Evolutionary conservation across 2,329 filamentous ascomycete species (phyloP).

Genomic region (Drechslera avenae): DNA sequence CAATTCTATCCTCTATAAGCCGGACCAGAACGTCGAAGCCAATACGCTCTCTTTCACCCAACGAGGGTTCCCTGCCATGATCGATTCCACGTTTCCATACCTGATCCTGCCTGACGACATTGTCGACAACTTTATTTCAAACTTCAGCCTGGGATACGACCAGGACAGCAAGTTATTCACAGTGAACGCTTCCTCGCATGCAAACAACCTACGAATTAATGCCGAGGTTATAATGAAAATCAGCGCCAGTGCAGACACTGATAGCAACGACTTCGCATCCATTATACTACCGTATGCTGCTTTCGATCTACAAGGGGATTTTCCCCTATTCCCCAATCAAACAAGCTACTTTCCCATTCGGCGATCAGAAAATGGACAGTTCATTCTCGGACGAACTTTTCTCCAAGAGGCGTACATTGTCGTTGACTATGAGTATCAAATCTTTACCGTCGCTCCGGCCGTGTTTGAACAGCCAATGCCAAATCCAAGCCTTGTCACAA

Average conservation of each 20-base stretch:
- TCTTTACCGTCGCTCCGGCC: constrained; percentile 42
- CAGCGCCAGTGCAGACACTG: constrained; percentile 6
- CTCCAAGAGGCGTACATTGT: constrained; percentile 47
- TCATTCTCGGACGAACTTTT: constrained; percentile 43
- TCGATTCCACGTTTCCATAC: constrained; percentile 50
- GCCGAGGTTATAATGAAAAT: constrained; percentile 37
- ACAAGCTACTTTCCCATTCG: constrained; percentile 42
- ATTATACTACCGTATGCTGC: constrained; percentile 40
- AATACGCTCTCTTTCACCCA: constrained; percentile 15
- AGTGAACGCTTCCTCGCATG: constrained; percentile 35
- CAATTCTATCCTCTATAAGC: constrained; percentile 29
- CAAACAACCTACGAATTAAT: constrained; percentile 30
- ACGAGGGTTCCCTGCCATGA: constrained; percentile 32
- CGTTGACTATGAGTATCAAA: constrained; percentile 45
- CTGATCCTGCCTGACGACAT: constrained; percentile 39
- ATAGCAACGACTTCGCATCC: constrained; percentile 14
- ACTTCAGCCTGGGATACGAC: constrained; percentile 47
- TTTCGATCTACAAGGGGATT: constrained; percentile 27
- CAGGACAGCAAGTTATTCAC: constrained; percentile 40
- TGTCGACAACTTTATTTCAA: constrained; percentile 45
- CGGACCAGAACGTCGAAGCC: constrained; percentile 19
- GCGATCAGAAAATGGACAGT: constrained; percentile 28
- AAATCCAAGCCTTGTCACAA: constrained; percentile 24
- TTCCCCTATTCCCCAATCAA: constrained; percentile 15
- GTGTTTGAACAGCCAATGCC: constrained; percentile 29